Conservation (phyloP, 805 yeast genomes). For the Kockiozyma suomiensis region DNA sequence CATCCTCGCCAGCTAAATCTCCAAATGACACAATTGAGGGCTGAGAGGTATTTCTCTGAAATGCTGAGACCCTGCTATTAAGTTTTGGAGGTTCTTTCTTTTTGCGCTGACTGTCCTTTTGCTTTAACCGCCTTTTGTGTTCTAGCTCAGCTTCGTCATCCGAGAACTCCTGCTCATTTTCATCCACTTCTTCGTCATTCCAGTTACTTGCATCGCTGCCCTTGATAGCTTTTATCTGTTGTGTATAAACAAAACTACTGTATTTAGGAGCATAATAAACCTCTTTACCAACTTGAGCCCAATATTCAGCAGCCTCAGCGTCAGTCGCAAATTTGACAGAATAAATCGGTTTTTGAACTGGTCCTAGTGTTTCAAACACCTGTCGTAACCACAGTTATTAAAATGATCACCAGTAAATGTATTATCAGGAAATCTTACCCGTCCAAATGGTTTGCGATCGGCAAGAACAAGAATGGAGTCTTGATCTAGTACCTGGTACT, state of each 20-base stretch:
- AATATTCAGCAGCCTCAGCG: slow-evolving; percentile 47
- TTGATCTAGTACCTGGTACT: slow-evolving; percentile 78
- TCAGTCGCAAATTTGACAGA: slow-evolving; percentile 67
- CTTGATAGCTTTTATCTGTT: slow-evolving; percentile 64
- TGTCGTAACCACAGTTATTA: not conserved
- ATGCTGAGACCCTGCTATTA: not conserved
- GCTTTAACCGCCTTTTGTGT: slow-evolving; percentile 64
- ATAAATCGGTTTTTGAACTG: slow-evolving; percentile 77
- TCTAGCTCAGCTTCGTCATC: slow-evolving; percentile 89
- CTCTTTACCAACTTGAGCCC: slow-evolving; percentile 52
- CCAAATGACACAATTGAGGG: slow-evolving; percentile 18
- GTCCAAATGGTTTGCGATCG: slow-evolving; percentile 71
- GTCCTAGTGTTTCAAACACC: slow-evolving; percentile 77
- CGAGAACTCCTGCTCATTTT: slow-evolving; percentile 63
- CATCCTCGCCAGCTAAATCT: slow-evolving; percentile 29
- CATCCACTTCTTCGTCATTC: slow-evolving; percentile 91
- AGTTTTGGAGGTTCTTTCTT: slow-evolving; percentile 20
- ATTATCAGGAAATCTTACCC: slow-evolving; percentile 56
- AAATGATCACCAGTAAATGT: not conserved
- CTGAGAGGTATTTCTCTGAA: slow-evolving; percentile 1
- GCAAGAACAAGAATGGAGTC: slow-evolving; percentile 72
- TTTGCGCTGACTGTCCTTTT: slow-evolving; percentile 54
- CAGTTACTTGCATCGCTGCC: slow-evolving; percentile 96
- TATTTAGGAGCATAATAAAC: slow-evolving; percentile 80
- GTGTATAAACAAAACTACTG: slow-evolving; percentile 78